A percentile compares a stretch with the other conserved stretches of the same genome.
phyloP scores from a whole-genome alignment of 768 basidiomycete species.

The Xerocomellus chrysenteron region DNA sequence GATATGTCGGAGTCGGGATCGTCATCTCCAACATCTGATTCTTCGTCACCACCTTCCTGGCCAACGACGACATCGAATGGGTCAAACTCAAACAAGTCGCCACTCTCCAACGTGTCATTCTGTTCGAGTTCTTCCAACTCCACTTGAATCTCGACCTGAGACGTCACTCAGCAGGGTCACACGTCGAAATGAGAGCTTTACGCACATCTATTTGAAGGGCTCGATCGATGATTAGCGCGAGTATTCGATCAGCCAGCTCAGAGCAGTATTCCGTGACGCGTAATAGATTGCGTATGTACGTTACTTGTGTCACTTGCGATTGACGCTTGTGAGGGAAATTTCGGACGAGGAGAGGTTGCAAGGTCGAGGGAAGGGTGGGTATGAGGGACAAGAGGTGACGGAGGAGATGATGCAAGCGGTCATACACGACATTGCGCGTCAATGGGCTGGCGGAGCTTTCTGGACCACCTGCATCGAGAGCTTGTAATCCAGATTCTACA shows the following conservation, averaged over 20 bases:
- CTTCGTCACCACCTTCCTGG: slow-evolving; percentile 66
- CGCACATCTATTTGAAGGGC: slow-evolving; percentile 93
- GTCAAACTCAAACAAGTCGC: slow-evolving; percentile 70
- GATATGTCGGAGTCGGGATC: slow-evolving; percentile 51
- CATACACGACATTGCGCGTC: slow-evolving; percentile 81
- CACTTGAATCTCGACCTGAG: slow-evolving; percentile 94
- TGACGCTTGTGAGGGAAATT: slow-evolving; percentile 95
- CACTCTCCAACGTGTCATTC: slow-evolving; percentile 49
- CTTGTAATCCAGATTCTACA: slow-evolving; percentile 71
- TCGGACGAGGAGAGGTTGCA: slow-evolving; percentile 80
- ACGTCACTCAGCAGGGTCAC: not conserved
- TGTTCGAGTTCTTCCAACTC: slow-evolving; percentile 91
- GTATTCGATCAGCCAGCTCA: slow-evolving; percentile 78
- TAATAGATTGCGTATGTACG: slow-evolving; percentile 89
- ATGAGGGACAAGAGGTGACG: slow-evolving; percentile 84
- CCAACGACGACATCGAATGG: slow-evolving; percentile 83
- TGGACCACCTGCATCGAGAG: slow-evolving; percentile 53
- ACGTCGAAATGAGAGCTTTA: slow-evolving; percentile 7
- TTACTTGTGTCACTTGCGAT: slow-evolving; percentile 70
- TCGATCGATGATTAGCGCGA: slow-evolving; percentile 88
- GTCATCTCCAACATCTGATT: slow-evolving; percentile 54
- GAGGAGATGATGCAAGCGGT: slow-evolving; percentile 84
- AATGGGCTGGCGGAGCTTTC: slow-evolving; percentile 69
- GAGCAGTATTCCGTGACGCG: slow-evolving; percentile 84
- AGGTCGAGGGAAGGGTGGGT: slow-evolving; percentile 84